Evolutionary conservation across 2,329 filamentous ascomycete species (phyloP).

Genomic region (Esteya vermicola): DNA sequence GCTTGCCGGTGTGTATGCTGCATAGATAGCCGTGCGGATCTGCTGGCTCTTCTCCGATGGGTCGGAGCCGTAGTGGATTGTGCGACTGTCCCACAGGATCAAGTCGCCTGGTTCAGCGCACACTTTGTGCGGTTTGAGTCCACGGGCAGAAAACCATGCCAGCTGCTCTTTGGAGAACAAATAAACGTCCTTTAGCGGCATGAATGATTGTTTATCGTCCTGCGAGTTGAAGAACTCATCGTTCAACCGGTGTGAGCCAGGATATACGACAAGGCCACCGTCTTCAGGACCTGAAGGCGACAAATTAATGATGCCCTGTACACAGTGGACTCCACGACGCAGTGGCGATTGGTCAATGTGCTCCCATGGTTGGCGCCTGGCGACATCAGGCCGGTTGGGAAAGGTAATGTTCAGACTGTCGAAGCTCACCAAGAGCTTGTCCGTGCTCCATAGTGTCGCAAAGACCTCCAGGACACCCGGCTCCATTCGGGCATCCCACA

Average conservation of each 20-base stretch:
- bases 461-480: slow-evolving; percentile 23
- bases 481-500: slow-evolving; percentile 23
- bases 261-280: slow-evolving; percentile 21
- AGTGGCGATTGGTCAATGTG: slow-evolving; percentile 19
- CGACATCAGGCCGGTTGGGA: slow-evolving; percentile 13
- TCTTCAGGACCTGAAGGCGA: slow-evolving; percentile 20
- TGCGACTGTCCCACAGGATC: slow-evolving; percentile 22
- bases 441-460: slow-evolving; percentile 21
- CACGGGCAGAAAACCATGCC: slow-evolving; percentile 1
- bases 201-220: slow-evolving; percentile 1
- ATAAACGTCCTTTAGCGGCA: neutral
- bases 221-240: slow-evolving; percentile 5
- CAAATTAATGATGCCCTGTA: slow-evolving; percentile 19
- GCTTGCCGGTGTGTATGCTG: slow-evolving; percentile 19
- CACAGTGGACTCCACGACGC: slow-evolving; percentile 14
- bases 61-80: slow-evolving; percentile 21
- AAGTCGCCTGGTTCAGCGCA: slow-evolving; percentile 7
- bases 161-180: slow-evolving; percentile 1
- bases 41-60: slow-evolving; percentile 12
- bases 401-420: slow-evolving; percentile 24
- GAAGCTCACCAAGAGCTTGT: slow-evolving; percentile 21
- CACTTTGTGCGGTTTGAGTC: slow-evolving; percentile 3
- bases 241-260: slow-evolving; percentile 11
- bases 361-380: slow-evolving; percentile 17
- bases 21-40: slow-evolving; percentile 20